Percentiles rank a stretch among this genome's conserved stretches.
Conservation (phyloP, 805 yeast species). For the Zygosaccharomyces siamensis region DNA sequence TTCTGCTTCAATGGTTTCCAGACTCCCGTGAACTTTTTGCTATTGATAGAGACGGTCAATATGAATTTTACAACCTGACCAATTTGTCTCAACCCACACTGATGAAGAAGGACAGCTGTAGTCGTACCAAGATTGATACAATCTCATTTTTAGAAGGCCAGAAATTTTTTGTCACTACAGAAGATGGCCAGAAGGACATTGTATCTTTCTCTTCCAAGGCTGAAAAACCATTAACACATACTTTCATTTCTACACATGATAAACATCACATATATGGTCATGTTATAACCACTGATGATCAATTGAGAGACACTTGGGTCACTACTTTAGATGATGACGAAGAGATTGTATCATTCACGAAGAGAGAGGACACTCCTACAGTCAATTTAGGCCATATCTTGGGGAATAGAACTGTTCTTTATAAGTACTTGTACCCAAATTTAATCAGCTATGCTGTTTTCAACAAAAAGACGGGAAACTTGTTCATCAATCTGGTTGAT, state of each 20-base stretch:
- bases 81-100: conserved; percentile 5
- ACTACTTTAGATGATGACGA: conserved; percentile 32
- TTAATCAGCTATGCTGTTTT: conserved; percentile 48
- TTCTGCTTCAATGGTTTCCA: conserved; percentile 21
- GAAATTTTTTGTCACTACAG: conserved; percentile 17
- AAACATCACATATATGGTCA: conserved; percentile 23
- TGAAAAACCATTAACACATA: conserved; percentile 11
- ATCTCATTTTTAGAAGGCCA: conserved; percentile 6
- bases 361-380: conserved; percentile 39
- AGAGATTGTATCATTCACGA: conserved; percentile 38
- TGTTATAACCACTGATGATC: conserved; percentile 21
- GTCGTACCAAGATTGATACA: neutral
- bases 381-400: conserved; percentile 65
- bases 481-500: conserved; percentile 58
- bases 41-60: conserved; percentile 31
- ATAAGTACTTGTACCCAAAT: conserved; percentile 79
- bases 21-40: conserved; percentile 20
- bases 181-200: conserved; percentile 13
- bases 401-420: conserved; percentile 66
- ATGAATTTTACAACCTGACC: conserved; percentile 16
- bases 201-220: conserved; percentile 7
- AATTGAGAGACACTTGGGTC: conserved; percentile 38
- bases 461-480: conserved; percentile 23
- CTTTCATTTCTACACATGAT: conserved; percentile 24
- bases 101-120: neutral